Percentiles rank a stretch among this genome's conserved stretches.
Evolutionary conservation across 257 asterid species (phyloP).

Genomic region (Eucommia ulmoides): DNA sequence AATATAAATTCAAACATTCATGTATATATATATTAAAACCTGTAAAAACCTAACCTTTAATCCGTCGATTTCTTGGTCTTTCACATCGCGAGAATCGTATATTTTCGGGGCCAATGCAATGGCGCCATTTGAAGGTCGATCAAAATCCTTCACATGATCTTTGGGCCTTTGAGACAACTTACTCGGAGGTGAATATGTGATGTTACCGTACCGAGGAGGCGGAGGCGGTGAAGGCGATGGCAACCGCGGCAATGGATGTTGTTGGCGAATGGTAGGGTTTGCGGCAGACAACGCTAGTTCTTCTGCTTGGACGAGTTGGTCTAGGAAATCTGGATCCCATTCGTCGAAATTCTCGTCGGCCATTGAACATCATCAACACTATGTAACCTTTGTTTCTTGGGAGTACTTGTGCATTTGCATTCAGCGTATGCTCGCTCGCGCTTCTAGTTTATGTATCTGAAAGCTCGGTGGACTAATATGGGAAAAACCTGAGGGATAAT

Average conservation of each 20-base stretch:
- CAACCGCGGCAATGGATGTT: slow-evolving; percentile 14
- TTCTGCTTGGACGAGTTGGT: slow-evolving; percentile 33
- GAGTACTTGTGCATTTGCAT: too few species aligned
- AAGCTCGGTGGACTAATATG: too few species aligned
- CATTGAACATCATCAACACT: too few species aligned
- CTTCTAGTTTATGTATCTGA: too few species aligned
- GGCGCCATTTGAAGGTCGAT: slow-evolving; percentile 3
- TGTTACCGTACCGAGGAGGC: slow-evolving; percentile 9
- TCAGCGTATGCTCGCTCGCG: too few species aligned
- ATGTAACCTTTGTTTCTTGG: too few species aligned
- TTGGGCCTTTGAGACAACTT: slow-evolving; percentile 59
- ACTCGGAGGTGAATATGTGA: slow-evolving; percentile 69
- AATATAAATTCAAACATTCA: background rate
- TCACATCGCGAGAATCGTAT: slow-evolving; percentile 14
- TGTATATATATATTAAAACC: background rate
- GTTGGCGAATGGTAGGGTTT: slow-evolving; percentile 13
- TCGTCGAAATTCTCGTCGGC: slow-evolving; percentile 50
- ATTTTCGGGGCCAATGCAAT: slow-evolving; percentile 6
- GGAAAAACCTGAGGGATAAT: too few species aligned
- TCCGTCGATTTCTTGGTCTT: slow-evolving; percentile 32
- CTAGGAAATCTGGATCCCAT: slow-evolving; percentile 40
- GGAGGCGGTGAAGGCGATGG: slow-evolving; percentile 12
- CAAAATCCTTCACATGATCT: slow-evolving; percentile 1
- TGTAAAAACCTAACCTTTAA: slow-evolving; percentile 37
- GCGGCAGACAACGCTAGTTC: slow-evolving; percentile 28